A percentile compares a stretch with the other conserved stretches of the same genome.
These are phyloP conservation scores for Sistotremastrum niveocremeum DNA, from an alignment of 768 basidiomycete genomes.

Conservation along the genomic window DNA sequence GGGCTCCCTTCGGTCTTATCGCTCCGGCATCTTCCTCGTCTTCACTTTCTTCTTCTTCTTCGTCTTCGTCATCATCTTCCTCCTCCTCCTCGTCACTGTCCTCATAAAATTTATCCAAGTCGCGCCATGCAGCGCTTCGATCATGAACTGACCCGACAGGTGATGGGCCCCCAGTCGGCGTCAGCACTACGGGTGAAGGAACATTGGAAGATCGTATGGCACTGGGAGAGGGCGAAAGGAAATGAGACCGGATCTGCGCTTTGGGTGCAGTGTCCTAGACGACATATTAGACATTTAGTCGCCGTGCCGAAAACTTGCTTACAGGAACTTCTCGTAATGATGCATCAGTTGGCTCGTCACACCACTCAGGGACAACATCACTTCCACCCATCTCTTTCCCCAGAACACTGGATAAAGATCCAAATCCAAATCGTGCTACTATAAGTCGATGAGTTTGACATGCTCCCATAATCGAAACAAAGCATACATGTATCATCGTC, in stretches of 20 bases:
- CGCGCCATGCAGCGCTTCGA: slow-evolving; percentile 28
- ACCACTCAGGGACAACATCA: slow-evolving; percentile 66
- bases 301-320: background rate
- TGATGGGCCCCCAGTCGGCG: slow-evolving; percentile 34
- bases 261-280: slow-evolving; percentile 19
- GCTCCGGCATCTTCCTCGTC: background rate
- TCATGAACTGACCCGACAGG: slow-evolving; percentile 25
- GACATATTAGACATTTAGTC: slow-evolving; percentile 34
- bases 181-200: slow-evolving; percentile 38
- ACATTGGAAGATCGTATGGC: slow-evolving; percentile 17
- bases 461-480: background rate
- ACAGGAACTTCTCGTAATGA: slow-evolving; percentile 46
- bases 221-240: slow-evolving; percentile 14
- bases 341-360: slow-evolving; percentile 73
- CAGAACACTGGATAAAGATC: slow-evolving; percentile 51
- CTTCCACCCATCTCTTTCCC: slow-evolving; percentile 41
- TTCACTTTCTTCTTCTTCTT: slow-evolving; percentile 3
- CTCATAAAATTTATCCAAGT: slow-evolving; percentile 68
- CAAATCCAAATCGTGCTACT: slow-evolving; percentile 34
- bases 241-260: slow-evolving; percentile 29
- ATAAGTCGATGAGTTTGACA: slow-evolving; percentile 6
- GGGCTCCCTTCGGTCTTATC: background rate
- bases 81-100: slow-evolving; percentile 11
- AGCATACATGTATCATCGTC: slow-evolving; percentile 10
- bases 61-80: slow-evolving; percentile 11